Base-by-base conservation (phyloP, 441 rosid species). In the Jatropha podagrica region DNA sequence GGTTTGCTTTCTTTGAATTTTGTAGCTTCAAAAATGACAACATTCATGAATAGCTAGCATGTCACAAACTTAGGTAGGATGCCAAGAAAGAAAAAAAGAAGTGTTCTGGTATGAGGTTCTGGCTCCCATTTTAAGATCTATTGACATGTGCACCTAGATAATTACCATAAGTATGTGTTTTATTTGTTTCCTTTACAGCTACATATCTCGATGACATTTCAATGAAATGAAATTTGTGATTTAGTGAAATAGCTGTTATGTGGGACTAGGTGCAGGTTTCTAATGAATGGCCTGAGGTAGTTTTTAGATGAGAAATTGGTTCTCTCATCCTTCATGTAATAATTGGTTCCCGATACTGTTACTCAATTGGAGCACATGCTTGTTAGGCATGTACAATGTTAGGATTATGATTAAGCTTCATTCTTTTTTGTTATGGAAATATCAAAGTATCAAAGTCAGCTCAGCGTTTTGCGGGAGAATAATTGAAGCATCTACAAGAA, bases 1-100 rank as follows among this genome's bases (percentile, higher is more conserved):
- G 88, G 88, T 90, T 65, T 58, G 74, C 46, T 73, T 70, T 67
- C 32, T 61, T 76, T 62, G 32, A 6, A 54, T 26, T 69, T 20
- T 14, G 13, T 13, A 27, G n/a, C 32, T 68, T 42, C 23, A 60
- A 61, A 40, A 32, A 32, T 32, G 32, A 32, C 32, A 32, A 68
- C 64, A 60, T 59, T 18, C 38, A 64, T 10, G 58, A 17, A 4
- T 11, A 4, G 41, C 46, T 58, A 65, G 15, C 5, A 49, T 40
- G 32, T 18, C 9, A 13, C 7, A 18, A 69, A 74, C 20, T 9
- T 63, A 7, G n/a, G 38, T 13, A 61, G 48, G 18, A 63, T 20
- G 44, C 26, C 14, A 32, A 18, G 11, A 23, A 38, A 23, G 40
- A 51, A 5, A 49, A 65, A 55, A 55, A 11, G 26, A 42, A 26